These are phyloP conservation scores for Aspergillus proliferans DNA, from an alignment of 2,329 filamentous ascomycete species.

Conservation along the genomic window DNA sequence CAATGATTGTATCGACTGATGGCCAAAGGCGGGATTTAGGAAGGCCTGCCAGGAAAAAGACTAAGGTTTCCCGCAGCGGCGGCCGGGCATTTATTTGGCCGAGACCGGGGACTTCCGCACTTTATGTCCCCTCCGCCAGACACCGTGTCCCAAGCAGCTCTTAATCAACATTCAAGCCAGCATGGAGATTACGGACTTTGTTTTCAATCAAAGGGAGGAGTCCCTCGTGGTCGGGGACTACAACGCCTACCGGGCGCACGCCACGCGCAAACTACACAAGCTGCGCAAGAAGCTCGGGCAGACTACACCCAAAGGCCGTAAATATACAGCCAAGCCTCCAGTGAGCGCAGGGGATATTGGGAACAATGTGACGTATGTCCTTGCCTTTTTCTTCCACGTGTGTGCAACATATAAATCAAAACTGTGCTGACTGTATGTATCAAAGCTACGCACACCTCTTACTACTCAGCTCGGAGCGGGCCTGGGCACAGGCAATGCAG, in stretches of 20 bases:
- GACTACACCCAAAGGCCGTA: conserved; percentile 76
- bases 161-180: conserved; percentile 5
- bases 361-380: conserved; percentile 65
- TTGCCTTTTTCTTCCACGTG: not conserved
- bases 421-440: conserved; percentile 9
- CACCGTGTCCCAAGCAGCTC: not conserved
- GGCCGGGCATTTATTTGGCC: conserved; percentile 28
- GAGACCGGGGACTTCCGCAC: conserved; percentile 25
- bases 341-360: conserved; percentile 70
- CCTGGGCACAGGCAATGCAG: conserved; percentile 93
- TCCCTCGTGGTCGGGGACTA: conserved; percentile 86
- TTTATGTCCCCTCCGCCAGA: conserved; percentile 7
- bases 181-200: conserved; percentile 88
- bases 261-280: conserved; percentile 74
- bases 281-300: conserved; percentile 79
- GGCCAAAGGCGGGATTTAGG: conserved; percentile 12
- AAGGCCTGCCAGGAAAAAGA: conserved; percentile 16
- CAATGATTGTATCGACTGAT: not conserved
- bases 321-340: conserved; percentile 66
- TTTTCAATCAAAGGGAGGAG: conserved; percentile 72
- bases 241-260: conserved; percentile 71
- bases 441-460: conserved; percentile 69
- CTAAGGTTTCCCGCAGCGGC: conserved; percentile 17
- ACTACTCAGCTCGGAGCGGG: conserved; percentile 78
- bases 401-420: not conserved